phyloP scores from a whole-genome alignment of 176 grass and related monocot genomes.

The Ensete glaucum region DNA sequence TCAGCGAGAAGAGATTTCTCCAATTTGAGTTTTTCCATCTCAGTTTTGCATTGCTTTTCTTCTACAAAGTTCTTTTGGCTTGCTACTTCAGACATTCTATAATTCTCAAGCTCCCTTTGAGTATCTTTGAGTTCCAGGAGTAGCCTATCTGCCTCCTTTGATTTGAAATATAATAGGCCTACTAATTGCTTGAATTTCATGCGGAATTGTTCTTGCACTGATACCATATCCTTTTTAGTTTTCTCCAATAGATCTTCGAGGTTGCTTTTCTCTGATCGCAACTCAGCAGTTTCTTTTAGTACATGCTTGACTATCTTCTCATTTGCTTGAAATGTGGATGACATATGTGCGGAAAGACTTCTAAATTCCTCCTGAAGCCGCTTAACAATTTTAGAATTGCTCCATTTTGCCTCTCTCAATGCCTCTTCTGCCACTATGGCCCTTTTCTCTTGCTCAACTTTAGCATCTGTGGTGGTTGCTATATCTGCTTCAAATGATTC shows the following conservation, averaged over 20 bases:
- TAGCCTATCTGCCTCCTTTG: slow-evolving; percentile 62
- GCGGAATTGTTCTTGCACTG: slow-evolving; percentile 38
- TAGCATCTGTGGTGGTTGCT: slow-evolving; percentile 44
- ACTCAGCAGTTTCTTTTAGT: slow-evolving; percentile 59
- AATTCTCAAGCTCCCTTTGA: slow-evolving; percentile 43
- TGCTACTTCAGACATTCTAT: slow-evolving; percentile 50
- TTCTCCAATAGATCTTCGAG: slow-evolving; percentile 61
- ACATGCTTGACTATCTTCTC: slow-evolving; percentile 58
- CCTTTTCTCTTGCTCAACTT: slow-evolving; percentile 79
- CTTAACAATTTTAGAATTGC: slow-evolving; percentile 44
- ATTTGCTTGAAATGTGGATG: slow-evolving; percentile 63
- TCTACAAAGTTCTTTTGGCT: slow-evolving; percentile 42
- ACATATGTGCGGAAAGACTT: slow-evolving; percentile 56
- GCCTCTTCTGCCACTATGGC: slow-evolving; percentile 73
- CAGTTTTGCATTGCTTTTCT: slow-evolving; percentile 47
- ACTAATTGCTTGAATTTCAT: slow-evolving; percentile 66
- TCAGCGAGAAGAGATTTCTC: slow-evolving; percentile 45
- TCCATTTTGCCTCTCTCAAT: slow-evolving; percentile 63
- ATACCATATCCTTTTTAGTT: slow-evolving; percentile 48
- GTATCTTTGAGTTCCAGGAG: slow-evolving; percentile 53
- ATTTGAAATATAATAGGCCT: slow-evolving; percentile 74
- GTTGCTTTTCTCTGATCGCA: slow-evolving; percentile 51
- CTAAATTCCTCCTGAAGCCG: slow-evolving; percentile 75
- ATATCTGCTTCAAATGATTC: slow-evolving; percentile 66
- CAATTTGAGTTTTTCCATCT: slow-evolving; percentile 37